These are phyloP conservation scores for Xylaria hypoxylon DNA, from an alignment of 2,329 filamentous ascomycete genomes.

Conservation along the genomic window DNA sequence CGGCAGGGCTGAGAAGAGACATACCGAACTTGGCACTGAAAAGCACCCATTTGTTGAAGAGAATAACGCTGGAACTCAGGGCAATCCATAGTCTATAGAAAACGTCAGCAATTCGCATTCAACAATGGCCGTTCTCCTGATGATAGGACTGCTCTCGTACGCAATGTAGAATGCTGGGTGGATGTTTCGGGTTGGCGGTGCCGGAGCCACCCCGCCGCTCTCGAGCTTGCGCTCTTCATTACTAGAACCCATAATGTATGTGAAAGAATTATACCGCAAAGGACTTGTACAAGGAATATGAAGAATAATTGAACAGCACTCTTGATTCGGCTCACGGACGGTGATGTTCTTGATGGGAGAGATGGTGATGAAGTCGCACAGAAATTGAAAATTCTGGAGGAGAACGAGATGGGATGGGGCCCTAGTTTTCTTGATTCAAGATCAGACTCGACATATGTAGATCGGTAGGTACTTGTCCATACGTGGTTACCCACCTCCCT, in stretches of 20 bases:
- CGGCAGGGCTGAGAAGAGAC: constrained; percentile 50
- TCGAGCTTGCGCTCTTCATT: constrained; percentile 46
- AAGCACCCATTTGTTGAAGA: constrained; percentile 95
- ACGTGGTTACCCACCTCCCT: constrained; percentile 10
- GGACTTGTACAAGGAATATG: constrained; percentile 13
- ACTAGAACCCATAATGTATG: constrained; percentile 34
- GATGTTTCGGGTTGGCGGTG: constrained; percentile 37
- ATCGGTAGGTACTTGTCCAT: constrained; percentile 37
- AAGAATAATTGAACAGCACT: constrained; percentile 4
- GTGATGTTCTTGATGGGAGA: constrained; percentile 20
- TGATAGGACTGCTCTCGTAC: constrained; percentile 35
- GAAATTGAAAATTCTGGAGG: constrained; percentile 30
- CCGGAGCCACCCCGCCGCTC: constrained; percentile 39
- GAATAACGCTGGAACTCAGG: constrained; percentile 84
- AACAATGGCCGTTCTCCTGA: neutral
- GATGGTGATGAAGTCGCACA: constrained; percentile 29
- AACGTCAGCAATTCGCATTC: constrained; percentile 21
- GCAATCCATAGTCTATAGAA: constrained; percentile 77
- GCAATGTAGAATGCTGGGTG: constrained; percentile 47
- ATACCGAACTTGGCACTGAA: constrained; percentile 79
- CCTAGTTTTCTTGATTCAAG: constrained; percentile 33
- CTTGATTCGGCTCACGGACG: constrained; percentile 15
- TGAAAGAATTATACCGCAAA: constrained; percentile 17
- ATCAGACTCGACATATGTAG: constrained; percentile 31
- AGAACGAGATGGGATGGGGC: constrained; percentile 31